Percentiles rank a stretch among this genome's conserved stretches.
These are phyloP conservation scores for Metschnikowia santaceciliae DNA, from an alignment of 805 yeast genomes.

Conservation along the genomic window DNA sequence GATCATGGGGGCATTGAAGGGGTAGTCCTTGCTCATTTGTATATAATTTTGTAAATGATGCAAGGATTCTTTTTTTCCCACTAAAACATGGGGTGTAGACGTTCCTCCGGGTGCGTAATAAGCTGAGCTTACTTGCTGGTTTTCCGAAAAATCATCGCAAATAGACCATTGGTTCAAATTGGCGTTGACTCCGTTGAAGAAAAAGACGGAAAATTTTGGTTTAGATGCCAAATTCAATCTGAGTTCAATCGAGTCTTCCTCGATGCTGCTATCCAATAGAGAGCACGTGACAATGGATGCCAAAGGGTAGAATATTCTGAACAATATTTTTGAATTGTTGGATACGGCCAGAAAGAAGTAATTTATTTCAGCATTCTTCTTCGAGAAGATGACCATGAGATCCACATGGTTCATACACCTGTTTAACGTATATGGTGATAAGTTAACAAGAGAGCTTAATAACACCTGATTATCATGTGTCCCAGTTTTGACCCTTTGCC, in stretches of 20 bases:
- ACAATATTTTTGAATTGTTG: constrained; percentile 61
- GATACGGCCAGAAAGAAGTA: constrained; percentile 75
- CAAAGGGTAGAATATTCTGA: constrained; percentile 69
- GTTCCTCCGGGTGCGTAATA: constrained; percentile 51
- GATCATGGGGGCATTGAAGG: neutral
- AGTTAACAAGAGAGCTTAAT: constrained; percentile 47
- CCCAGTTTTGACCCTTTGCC: constrained; percentile 78
- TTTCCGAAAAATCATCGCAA: constrained; percentile 81
- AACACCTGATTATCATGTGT: constrained; percentile 39
- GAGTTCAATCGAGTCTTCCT: constrained; percentile 42
- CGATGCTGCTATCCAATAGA: constrained; percentile 44
- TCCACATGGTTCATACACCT: constrained; percentile 66
- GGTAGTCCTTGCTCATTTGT: constrained; percentile 22
- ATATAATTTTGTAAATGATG: constrained; percentile 54
- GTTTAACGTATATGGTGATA: constrained; percentile 65
- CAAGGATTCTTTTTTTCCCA: constrained; percentile 50
- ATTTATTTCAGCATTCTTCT: constrained; percentile 67
- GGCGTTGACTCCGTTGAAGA: constrained; percentile 51
- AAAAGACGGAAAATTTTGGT: constrained; percentile 78
- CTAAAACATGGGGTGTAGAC: constrained; percentile 63
- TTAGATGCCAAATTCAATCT: constrained; percentile 51
- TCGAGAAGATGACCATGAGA: constrained; percentile 63
- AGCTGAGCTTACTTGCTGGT: constrained; percentile 73
- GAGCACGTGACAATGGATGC: constrained; percentile 57
- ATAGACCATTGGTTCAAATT: constrained; percentile 69